Conservation (phyloP, 2,329 filamentous ascomycete genomes). For the Arthrobotrys megalospora region DNA sequence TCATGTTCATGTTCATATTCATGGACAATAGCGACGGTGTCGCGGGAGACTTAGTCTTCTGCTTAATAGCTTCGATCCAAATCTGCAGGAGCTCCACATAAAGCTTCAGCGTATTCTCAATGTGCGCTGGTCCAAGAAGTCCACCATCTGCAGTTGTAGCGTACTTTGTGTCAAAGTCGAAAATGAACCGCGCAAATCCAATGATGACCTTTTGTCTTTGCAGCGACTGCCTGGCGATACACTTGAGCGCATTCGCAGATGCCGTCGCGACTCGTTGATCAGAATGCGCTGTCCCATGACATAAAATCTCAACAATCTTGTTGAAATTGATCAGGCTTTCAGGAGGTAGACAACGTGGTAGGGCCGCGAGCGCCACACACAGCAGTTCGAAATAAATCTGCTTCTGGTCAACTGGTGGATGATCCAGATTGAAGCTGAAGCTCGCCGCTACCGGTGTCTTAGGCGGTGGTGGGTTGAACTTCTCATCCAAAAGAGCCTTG, state of each 20-base stretch:
- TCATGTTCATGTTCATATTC: constrained; percentile 61
- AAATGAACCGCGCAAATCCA: constrained; percentile 96
- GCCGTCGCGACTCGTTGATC: constrained; percentile 92
- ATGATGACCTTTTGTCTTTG: constrained; percentile 96
- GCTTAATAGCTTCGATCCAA: constrained; percentile 96
- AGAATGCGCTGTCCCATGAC: constrained; percentile 95
- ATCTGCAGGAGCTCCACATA: constrained; percentile 96
- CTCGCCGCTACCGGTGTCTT: constrained; percentile 96
- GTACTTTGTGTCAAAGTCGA: constrained; percentile 97
- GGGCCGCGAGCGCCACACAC: constrained; percentile 93
- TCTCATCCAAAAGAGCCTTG: constrained; percentile 94
- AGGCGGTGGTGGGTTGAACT: constrained; percentile 86
- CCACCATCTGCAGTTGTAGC: constrained; percentile 98
- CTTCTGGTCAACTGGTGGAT: constrained; percentile 83
- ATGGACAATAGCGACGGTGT: constrained; percentile 70
- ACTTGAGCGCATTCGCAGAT: constrained; percentile 92
- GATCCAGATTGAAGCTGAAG: constrained; percentile 91
- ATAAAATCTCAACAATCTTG: constrained; percentile 91
- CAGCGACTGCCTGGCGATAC: constrained; percentile 86
- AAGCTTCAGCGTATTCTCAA: constrained; percentile 90
- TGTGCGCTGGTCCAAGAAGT: constrained; percentile 92
- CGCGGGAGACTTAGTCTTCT: constrained; percentile 78
- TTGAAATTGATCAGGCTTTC: constrained; percentile 85
- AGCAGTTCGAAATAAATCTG: constrained; percentile 96
- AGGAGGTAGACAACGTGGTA: constrained; percentile 91